Evolutionary conservation across 768 basidiomycete genomes (phyloP), one percentile per base, ranked within the genome.

Genomic region (Pleurotus eryngii): DNA sequence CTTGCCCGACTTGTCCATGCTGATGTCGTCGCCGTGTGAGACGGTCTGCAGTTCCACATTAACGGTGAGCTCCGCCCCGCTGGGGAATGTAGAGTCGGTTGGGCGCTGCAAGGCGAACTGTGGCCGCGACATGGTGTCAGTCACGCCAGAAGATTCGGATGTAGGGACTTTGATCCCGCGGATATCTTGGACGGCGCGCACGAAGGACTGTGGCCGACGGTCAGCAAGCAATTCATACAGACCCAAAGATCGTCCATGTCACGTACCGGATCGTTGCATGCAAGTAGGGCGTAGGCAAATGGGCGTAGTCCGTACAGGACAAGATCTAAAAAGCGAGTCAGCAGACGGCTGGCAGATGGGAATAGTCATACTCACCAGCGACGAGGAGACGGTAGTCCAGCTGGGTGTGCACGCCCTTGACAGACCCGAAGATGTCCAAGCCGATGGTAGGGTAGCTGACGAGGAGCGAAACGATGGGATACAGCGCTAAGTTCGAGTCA

Each of bases 401-500:
- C 43, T 65, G 45, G 1, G 57, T 57, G 42, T 63, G 55, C 3
- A 63, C 38, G 20, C 59, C 59, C 8, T 51, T 38, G 3, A 67
- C 59, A 37, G 62, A 60, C 37, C 57, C 35, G 50, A 62, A 30
- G 50, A 68, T 58, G 54, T 67, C 67, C 7, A 67, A 46, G 9
- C 60, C 59, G 18, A 60, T 58, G 7, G 63, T 63, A 9, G 62
- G 53, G 40, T 57, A 61, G 57, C 66, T 67, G 39, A 66, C 37
- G 18, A 63, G 26, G 4, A 60, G 50, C 2, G 66, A 67, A 30
- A 67, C 49, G 15, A 68, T 61, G 2, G 67, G 66, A 38, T 68
- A 68, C 9, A 68, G 59, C 9, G 30, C 57, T 63, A 11, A n/a
- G n/a, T n/a, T n/a, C n/a, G n/a, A n/a, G n/a, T n/a, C n/a, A n/a